Conservation (phyloP, 306 rosid genomes). For the Cicer bijugum region DNA sequence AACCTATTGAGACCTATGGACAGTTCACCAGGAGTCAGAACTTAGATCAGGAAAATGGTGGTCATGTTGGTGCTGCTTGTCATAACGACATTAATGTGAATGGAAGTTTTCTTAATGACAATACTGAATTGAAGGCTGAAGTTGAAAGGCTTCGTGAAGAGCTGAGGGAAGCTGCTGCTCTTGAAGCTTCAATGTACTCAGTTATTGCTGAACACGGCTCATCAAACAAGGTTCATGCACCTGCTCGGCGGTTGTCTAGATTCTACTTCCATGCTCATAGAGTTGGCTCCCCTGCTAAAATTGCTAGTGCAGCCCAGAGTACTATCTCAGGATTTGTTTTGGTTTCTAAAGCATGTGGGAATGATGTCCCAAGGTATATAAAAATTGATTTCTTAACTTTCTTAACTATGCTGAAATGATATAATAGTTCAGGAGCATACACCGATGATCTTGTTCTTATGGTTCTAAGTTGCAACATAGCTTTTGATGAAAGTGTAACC, state of each 20-base stretch:
- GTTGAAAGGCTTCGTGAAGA: conserved; percentile 78
- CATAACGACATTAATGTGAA: conserved; percentile 39
- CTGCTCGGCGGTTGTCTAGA: conserved; percentile 91
- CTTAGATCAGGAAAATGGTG: conserved; percentile 45
- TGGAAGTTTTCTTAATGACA: conserved; percentile 42
- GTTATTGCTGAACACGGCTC: conserved; percentile 87
- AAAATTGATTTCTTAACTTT: conserved; percentile 33
- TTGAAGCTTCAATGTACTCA: conserved; percentile 81
- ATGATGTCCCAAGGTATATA: conserved; percentile 88
- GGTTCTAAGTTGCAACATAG: conserved; percentile 20
- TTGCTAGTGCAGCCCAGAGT: conserved; percentile 73
- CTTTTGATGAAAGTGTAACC: conserved; percentile 4
- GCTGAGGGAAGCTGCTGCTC: conserved; percentile 85
- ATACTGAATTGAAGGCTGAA: conserved; percentile 56
- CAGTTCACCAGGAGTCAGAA: conserved; percentile 43
- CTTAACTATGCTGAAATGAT: conserved; percentile 32
- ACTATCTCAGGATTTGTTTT: conserved; percentile 76
- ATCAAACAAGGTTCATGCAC: conserved; percentile 81
- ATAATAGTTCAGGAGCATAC: conserved; percentile 21
- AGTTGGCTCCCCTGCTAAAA: conserved; percentile 56
- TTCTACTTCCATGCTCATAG: conserved; percentile 73
- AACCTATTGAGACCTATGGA: conserved; percentile 48
- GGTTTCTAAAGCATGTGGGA: conserved; percentile 91
- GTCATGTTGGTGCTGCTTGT: conserved; percentile 37
- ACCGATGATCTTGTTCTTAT: conserved; percentile 32